Evolutionary conservation across 352 stramenopile genomes (phyloP).

Genomic region (Globisporangium megalacanthum): DNA sequence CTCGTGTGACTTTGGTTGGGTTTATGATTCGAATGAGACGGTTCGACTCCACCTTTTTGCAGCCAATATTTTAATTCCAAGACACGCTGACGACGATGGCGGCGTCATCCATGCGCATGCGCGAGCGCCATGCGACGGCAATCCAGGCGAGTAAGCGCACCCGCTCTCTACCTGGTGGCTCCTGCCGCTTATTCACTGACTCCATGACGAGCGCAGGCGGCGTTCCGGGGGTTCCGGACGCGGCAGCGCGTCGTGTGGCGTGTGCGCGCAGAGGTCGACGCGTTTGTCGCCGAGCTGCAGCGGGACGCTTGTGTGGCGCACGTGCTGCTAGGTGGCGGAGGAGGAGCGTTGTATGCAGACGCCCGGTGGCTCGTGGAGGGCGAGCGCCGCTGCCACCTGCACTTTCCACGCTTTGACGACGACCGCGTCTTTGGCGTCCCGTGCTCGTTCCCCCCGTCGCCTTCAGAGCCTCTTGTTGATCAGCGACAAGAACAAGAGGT

Average conservation of each 20-base stretch:
- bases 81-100: background rate
- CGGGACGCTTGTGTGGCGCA: constrained; percentile 28
- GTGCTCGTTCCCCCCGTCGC: constrained; percentile 15
- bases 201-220: constrained; percentile 18
- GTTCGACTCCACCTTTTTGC: background rate
- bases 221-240: constrained; percentile 51
- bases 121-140: constrained; percentile 17
- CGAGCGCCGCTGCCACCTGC: constrained; percentile 19
- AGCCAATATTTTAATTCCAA: background rate
- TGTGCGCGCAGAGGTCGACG: constrained; percentile 37
- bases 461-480: background rate
- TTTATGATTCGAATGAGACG: background rate
- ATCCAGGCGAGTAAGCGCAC: constrained; percentile 17
- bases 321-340: constrained; percentile 23
- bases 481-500: too few species aligned
- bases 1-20: background rate
- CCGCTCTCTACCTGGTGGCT: background rate
- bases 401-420: constrained; percentile 30
- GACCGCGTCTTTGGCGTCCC: constrained; percentile 35
- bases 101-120: constrained; percentile 4
- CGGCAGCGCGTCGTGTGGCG: constrained; percentile 37
- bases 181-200: background rate
- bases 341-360: constrained; percentile 1
- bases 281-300: constrained; percentile 35
- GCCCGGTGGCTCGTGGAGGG: constrained; percentile 18